Evolutionary conservation across 2,329 filamentous ascomycete species (phyloP), one percentile per base, ranked within the genome.

Genomic region (Arthrobotrys sphaeroides): DNA sequence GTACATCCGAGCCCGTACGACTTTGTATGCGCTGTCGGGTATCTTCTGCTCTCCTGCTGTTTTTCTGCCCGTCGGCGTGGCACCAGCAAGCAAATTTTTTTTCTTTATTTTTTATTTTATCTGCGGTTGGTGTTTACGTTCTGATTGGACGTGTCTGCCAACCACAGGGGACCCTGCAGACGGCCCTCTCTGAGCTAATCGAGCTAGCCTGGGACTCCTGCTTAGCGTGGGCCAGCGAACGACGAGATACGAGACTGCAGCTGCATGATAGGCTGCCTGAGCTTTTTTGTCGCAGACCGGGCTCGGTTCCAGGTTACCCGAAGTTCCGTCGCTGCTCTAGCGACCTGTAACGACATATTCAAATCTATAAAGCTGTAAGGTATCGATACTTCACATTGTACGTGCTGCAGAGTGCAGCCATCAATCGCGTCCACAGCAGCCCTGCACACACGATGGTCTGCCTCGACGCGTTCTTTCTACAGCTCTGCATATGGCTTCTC

Each of bases 71-170:
- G 36, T 60, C 55, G 51, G 51, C 69, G 61, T 73, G 51, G 55
- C 59, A 65, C 67, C 67, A 72, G 38, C 42, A 36, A 38, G 65
- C 57, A 72, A 65, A 72, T 57, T 72, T 72, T 72, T 55, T 42
- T 53, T 20, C 26, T n/a, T n/a, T n/a, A n/a, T n/a, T n/a, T n/a
- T n/a, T n/a, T n/a, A n/a, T n/a, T 55, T 18, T 57, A 57, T 47
- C 16, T 64, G 57, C 40, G 45, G 61, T 31, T 64, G 33, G 31
- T 65, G 60, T 65, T 70, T 70, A 70, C 47, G n/a, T 66, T 73
- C 31, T 67, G 69, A 67, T 73, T 67, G 69, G 69, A 73, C 69
- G 69, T 73, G 69, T 73, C 49, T 28, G 33, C 69, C 53, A 66
- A 73, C 60, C 60, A 65, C 55, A 43, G 57, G 65, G 66, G 66